A percentile compares a stretch with the other conserved stretches of the same genome.
These are phyloP conservation scores for Malassezia psittaci DNA, from an alignment of 1,284 basidiomycete species.

Conservation along the genomic window DNA sequence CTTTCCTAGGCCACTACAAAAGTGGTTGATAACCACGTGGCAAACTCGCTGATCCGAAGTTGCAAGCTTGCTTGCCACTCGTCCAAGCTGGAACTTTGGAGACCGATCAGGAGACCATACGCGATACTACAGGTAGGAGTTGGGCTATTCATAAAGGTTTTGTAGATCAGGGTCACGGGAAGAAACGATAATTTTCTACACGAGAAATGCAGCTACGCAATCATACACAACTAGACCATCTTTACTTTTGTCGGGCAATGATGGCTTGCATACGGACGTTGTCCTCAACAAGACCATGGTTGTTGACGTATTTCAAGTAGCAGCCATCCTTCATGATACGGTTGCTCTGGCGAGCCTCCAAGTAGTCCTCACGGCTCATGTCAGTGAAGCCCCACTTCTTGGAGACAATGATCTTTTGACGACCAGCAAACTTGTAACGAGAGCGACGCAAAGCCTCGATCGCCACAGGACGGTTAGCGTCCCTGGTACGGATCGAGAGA, in stretches of 20 bases:
- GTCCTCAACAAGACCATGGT: slow-evolving; percentile 40
- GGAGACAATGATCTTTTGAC: slow-evolving; percentile 91
- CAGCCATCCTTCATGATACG: slow-evolving; percentile 46
- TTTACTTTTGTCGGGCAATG: slow-evolving; percentile 45
- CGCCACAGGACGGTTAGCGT: slow-evolving; percentile 73
- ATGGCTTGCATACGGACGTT: slow-evolving; percentile 45
- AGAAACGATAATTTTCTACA: background rate
- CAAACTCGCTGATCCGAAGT: no score
- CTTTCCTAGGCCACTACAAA: no score
- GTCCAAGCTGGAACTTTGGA: no score
- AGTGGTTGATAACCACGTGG: no score
- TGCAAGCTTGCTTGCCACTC: no score
- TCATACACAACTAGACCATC: background rate
- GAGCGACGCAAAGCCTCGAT: slow-evolving; percentile 77
- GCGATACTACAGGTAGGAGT: no score
- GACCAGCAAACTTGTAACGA: slow-evolving; percentile 97
- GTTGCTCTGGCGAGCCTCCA: slow-evolving; percentile 69
- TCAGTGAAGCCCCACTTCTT: slow-evolving; percentile 74
- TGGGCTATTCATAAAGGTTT: no score
- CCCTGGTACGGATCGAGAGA: slow-evolving; percentile 88
- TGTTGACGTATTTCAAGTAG: slow-evolving; percentile 47
- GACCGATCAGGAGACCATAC: background rate
- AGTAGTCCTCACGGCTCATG: slow-evolving; percentile 80
- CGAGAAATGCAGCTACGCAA: background rate
- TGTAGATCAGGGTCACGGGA: no score